Evolutionary conservation across 495 filamentous ascomycete species (phyloP).

Genomic region (Tuber umbilicatum): DNA sequence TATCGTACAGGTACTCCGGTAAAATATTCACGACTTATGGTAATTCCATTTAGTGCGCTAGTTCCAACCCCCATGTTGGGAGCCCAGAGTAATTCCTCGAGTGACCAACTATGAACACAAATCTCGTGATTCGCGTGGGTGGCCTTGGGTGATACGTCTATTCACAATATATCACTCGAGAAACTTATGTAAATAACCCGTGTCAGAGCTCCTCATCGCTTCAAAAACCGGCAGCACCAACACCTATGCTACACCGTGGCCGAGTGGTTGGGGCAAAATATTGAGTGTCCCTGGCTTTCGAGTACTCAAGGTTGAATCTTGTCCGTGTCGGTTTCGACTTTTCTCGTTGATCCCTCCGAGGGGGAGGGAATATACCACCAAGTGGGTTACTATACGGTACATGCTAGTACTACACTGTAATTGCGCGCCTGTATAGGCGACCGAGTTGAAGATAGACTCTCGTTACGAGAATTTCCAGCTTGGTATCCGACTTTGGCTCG

Average conservation of each 20-base stretch:
- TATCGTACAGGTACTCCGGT: background rate
- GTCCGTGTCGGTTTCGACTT: background rate
- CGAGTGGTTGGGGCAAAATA: background rate
- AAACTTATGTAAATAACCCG: background rate
- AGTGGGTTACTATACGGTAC: background rate
- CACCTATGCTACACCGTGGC: background rate
- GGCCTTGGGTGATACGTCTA: background rate
- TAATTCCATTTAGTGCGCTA: background rate
- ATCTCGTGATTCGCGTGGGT: background rate
- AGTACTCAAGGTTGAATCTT: background rate
- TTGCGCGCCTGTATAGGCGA: background rate
- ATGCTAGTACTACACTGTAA: background rate
- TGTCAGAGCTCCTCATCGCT: background rate
- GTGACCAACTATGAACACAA: background rate
- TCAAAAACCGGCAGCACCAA: background rate
- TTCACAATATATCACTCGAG: background rate
- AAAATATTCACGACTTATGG: background rate
- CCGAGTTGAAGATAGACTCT: background rate
- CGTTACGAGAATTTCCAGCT: background rate
- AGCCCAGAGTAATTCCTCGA: background rate
- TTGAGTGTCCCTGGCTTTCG: background rate
- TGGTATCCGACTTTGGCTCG: background rate
- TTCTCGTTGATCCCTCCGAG: background rate
- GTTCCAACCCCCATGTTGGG: background rate
- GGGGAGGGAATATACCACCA: background rate